Evolutionary conservation across 1,139 yeast species (phyloP).

Genomic region (Casaregolazyma suthepensis): DNA sequence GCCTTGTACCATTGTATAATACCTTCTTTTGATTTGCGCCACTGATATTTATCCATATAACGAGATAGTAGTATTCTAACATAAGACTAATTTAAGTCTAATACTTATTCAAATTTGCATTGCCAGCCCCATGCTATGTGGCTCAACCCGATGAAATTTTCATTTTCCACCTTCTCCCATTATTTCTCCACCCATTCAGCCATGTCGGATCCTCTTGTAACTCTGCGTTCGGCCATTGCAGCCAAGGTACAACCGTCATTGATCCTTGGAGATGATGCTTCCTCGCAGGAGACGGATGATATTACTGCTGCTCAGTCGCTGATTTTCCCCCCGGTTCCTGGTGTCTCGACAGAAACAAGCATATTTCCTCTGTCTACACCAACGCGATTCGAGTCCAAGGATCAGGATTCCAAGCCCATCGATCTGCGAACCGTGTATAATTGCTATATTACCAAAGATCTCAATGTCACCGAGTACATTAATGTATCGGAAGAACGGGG

Average conservation of each 20-base stretch:
- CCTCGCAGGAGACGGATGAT: conserved; percentile 17
- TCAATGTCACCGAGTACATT: conserved; percentile 77
- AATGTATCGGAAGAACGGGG: conserved; percentile 61
- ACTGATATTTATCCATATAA: neutral
- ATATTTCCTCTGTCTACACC: conserved; percentile 34
- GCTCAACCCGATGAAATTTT: neutral
- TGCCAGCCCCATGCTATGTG: neutral
- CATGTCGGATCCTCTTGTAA: conserved; percentile 22
- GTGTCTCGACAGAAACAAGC: conserved; percentile 19
- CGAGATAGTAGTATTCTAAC: neutral
- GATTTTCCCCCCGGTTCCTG: conserved; percentile 21
- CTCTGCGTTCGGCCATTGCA: conserved; percentile 25
- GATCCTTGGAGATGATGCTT: conserved; percentile 15
- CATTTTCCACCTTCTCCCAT: neutral
- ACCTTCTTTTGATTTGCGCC: neutral
- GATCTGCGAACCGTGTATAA: conserved; percentile 63
- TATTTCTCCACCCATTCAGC: neutral
- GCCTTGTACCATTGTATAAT: neutral
- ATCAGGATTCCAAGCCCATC: conserved; percentile 31
- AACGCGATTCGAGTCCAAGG: conserved; percentile 59
- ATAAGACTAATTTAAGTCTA: neutral
- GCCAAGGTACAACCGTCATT: conserved; percentile 19
- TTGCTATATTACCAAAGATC: conserved; percentile 73
- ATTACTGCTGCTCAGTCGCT: conserved; percentile 21
- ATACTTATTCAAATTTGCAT: neutral